phyloP scores from a whole-genome alignment of 2,329 filamentous ascomycete genomes.

The Colletotrichum sp. region DNA sequence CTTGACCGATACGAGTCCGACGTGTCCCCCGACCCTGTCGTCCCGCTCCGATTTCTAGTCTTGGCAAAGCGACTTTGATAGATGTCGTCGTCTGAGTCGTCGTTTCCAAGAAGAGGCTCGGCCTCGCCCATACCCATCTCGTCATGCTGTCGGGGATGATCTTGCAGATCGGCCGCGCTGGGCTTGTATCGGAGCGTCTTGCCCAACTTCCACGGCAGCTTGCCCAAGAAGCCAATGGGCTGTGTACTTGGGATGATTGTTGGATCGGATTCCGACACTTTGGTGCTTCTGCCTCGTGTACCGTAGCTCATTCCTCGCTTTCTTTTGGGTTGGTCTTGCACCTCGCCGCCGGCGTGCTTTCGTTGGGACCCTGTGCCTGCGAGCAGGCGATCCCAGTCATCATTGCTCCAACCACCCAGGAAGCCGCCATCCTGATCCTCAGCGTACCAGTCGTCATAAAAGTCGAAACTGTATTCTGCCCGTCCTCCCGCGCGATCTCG shows the following conservation, averaged over 20 bases:
- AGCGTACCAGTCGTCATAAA: conserved; percentile 96
- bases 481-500: conserved; percentile 62
- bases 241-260: conserved; percentile 90
- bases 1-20: conserved; percentile 86
- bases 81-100: conserved; percentile 30
- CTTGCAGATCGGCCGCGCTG: conserved; percentile 87
- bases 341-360: conserved; percentile 37
- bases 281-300: conserved; percentile 55
- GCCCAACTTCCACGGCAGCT: conserved; percentile 84
- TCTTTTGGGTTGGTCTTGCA: conserved; percentile 69
- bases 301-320: conserved; percentile 92
- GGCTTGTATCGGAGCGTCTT: conserved; percentile 86
- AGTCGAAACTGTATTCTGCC: conserved; percentile 90
- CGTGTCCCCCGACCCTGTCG: conserved; percentile 79
- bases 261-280: conserved; percentile 70
- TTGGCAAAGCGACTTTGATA: conserved; percentile 37
- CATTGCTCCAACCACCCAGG: conserved; percentile 76
- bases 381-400: conserved; percentile 85
- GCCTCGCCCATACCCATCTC: conserved; percentile 58
- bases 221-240: conserved; percentile 82
- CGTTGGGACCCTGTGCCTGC: conserved; percentile 67
- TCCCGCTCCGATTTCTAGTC: conserved; percentile 74
- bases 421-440: conserved; percentile 56
- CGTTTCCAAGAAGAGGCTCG: conserved; percentile 69
- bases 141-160: conserved; percentile 70